phyloP scores from a whole-genome alignment of 2,329 filamentous ascomycete genomes.

The Botrytis aclada region DNA sequence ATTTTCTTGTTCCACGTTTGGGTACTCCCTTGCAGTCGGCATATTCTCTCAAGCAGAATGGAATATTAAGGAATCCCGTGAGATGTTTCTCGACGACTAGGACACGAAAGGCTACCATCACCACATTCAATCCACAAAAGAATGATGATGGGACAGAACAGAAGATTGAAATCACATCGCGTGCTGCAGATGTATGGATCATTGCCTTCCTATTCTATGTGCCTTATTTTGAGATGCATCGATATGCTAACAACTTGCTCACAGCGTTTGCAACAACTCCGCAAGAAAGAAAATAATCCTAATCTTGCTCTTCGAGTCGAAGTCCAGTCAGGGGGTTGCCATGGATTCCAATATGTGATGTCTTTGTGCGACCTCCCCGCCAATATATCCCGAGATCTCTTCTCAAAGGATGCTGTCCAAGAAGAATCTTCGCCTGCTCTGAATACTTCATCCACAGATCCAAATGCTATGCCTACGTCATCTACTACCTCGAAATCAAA shows the following conservation, averaged over 20 bases:
- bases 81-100: slow-evolving; percentile 27
- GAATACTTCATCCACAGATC: slow-evolving; percentile 25
- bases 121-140: slow-evolving; percentile 66
- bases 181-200: slow-evolving; percentile 67
- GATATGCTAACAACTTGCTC: not conserved
- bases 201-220: slow-evolving; percentile 25
- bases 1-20: slow-evolving; percentile 34
- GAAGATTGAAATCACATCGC: slow-evolving; percentile 76
- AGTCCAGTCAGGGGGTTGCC: slow-evolving; percentile 91
- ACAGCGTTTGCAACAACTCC: slow-evolving; percentile 48
- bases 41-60: not conserved
- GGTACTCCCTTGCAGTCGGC: not conserved
- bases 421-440: slow-evolving; percentile 24
- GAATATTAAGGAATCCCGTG: not conserved
- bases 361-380: slow-evolving; percentile 65
- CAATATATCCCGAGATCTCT: slow-evolving; percentile 23
- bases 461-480: slow-evolving; percentile 22
- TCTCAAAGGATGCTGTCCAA: not conserved
- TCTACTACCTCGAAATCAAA: not conserved
- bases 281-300: slow-evolving; percentile 64
- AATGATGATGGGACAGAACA: slow-evolving; percentile 86
- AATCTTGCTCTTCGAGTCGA: slow-evolving; percentile 84
- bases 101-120: slow-evolving; percentile 2
- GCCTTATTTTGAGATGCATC: not conserved
- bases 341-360: slow-evolving; percentile 98